Evolutionary conservation across 2,329 filamentous ascomycete genomes (phyloP).

Genomic region (Keithomyces neogunnii): DNA sequence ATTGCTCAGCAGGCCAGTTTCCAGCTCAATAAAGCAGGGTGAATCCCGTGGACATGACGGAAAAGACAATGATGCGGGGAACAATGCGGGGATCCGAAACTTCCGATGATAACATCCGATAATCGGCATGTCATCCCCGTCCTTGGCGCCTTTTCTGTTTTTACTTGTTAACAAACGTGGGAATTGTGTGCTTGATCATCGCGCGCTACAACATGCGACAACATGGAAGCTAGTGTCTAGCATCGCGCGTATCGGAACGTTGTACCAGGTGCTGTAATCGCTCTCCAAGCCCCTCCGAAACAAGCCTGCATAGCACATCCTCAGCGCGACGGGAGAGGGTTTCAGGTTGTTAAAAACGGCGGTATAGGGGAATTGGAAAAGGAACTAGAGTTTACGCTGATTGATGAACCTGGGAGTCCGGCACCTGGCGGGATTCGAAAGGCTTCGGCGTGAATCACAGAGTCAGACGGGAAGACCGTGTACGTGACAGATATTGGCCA

Average conservation of each 20-base stretch:
- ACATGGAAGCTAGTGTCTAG: constrained; percentile 8
- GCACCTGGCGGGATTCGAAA: background rate
- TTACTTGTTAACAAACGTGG: no score
- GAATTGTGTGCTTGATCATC: no score
- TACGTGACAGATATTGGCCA: no score
- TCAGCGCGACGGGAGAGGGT: constrained; percentile 3
- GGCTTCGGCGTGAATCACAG: background rate
- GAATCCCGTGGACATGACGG: no score
- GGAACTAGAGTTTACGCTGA: constrained; percentile 8
- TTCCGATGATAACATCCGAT: no score
- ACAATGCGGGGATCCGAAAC: no score
- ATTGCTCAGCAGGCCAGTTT: no score
- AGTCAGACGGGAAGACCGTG: no score
- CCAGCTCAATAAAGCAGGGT: no score
- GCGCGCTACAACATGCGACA: constrained; percentile 5
- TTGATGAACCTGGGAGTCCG: background rate
- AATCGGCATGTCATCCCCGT: no score
- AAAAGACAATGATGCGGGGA: no score
- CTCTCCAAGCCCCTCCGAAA: background rate
- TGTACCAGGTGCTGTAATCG: background rate
- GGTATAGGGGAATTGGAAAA: constrained; percentile 8
- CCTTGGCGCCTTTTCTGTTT: no score
- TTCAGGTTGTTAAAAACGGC: constrained; percentile 5
- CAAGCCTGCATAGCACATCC: constrained; percentile 2
- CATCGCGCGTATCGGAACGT: constrained; percentile 9